Base-by-base conservation (phyloP, 371 early-diverging fungal species). In the Rhizopus delemar region DNA sequence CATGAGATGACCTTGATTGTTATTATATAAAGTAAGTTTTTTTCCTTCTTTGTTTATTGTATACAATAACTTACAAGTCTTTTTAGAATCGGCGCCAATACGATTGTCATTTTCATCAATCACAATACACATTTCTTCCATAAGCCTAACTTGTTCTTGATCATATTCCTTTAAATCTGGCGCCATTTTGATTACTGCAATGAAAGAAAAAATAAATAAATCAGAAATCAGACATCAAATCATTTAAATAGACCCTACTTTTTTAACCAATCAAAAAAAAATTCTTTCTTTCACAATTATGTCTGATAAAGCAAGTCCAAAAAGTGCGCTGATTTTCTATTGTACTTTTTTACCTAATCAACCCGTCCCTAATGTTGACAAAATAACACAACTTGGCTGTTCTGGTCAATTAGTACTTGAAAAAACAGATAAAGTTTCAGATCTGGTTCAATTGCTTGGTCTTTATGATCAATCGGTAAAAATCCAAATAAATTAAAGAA, bases 121-220 rank as follows among this genome's bases (percentile, higher is more conserved):
- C 15, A 96, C 78, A 66, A 98, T 98, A 85, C 97, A 97, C 93
- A 91, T 92, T 68, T 98, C 98, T 54, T 83, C 86, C 97, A 97
- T 97, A 45, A 98, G 88, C 53, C 93, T 90, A 63, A 90, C 93
- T 81, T 97, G 90, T 70, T 92, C 93, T 57, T 88, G 85, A 64
- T 92, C 90, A 69, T 92, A 91, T 36, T 73, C 66, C 43, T 81
- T 75, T 22, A 92, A 72, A 76, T 87, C 86, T 41, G 81, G 74
- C 15, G 81, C 67, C 76, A 84, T 82, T 46, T 33, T 43, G 43
- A 22, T 43, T 13, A 12, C 12, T 58, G 57, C n/a, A 53, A 34
- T 31, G 46, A 65, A 39, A 15, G 41, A 29, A 22, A 33, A 5
- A 55, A 22, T 34, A 39, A 49, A 33, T 45, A 36, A 33, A 15